phyloP scores from a whole-genome alignment of 1,284 basidiomycete genomes.

The Ganoderma meredithae region DNA sequence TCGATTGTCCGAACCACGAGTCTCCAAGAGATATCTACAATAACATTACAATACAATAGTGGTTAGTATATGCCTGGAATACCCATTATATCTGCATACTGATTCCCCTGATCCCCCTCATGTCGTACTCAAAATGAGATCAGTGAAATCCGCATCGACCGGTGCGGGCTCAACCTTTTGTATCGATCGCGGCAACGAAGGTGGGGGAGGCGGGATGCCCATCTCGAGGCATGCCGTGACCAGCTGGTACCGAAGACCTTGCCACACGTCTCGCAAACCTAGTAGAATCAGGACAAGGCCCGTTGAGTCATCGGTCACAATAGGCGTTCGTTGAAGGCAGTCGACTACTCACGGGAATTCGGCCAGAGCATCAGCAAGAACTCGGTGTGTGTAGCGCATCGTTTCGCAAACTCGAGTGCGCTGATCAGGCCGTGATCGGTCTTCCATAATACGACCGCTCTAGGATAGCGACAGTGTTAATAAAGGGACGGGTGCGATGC shows the following conservation, averaged over 20 bases:
- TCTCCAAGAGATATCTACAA: background rate
- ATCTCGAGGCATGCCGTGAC: constrained; percentile 25
- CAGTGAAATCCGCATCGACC: background rate
- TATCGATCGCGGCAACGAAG: constrained; percentile 15
- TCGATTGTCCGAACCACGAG: too few species aligned
- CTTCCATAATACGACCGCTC: constrained; percentile 66
- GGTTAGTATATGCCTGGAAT: background rate
- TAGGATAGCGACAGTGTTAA: constrained; percentile 36
- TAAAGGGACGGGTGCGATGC: background rate
- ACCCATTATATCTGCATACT: background rate
- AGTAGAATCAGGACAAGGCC: background rate
- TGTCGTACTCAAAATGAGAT: background rate
- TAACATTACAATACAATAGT: background rate
- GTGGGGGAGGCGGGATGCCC: constrained; percentile 24
- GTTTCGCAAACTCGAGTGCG: constrained; percentile 68
- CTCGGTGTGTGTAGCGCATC: constrained; percentile 64
- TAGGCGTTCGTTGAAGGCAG: background rate
- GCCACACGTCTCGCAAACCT: constrained; percentile 28
- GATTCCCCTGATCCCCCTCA: background rate
- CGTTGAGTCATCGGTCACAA: background rate
- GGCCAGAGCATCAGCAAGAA: constrained; percentile 73
- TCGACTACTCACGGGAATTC: constrained; percentile 53
- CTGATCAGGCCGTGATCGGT: constrained; percentile 62
- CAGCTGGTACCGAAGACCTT: constrained; percentile 18
- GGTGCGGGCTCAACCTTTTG: background rate